These are phyloP conservation scores for Chaetoscypha palmicola DNA, from an alignment of 2,329 filamentous ascomycete species.

Conservation along the genomic window DNA sequence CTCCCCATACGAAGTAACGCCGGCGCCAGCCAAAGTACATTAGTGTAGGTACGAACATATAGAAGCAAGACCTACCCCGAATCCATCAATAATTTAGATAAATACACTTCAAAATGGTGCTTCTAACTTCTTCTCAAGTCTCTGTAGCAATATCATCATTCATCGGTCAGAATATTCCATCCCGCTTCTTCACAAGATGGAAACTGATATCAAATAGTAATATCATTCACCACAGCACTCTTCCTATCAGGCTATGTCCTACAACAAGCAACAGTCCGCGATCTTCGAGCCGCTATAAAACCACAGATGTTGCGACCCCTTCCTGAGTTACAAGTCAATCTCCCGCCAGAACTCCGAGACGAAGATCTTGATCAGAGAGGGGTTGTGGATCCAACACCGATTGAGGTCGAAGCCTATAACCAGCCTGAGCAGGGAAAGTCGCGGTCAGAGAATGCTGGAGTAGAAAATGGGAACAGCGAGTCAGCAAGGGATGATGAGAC, in stretches of 20 bases:
- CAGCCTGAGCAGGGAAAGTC: not conserved
- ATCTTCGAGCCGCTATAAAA: conserved; percentile 64
- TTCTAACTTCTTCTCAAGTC: conserved; percentile 65
- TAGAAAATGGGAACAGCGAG: not conserved
- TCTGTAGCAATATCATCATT: conserved; percentile 57
- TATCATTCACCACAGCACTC: conserved; percentile 71
- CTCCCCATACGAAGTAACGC: too few relatives aligned
- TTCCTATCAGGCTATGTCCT: conserved; percentile 84
- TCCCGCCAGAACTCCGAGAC: conserved; percentile 17
- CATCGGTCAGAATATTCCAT: conserved; percentile 45
- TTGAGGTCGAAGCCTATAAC: conserved; percentile 9
- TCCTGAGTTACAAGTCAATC: conserved; percentile 15
- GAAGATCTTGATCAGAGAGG: conserved; percentile 15
- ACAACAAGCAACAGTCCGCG: conserved; percentile 77
- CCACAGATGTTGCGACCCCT: conserved; percentile 20
- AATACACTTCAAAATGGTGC: conserved; percentile 24
- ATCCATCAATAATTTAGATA: too few relatives aligned
- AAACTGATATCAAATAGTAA: conserved; percentile 54
- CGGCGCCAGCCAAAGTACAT: too few relatives aligned
- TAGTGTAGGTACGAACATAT: too few relatives aligned
- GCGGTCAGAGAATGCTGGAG: not conserved
- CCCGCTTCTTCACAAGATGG: conserved; percentile 12
- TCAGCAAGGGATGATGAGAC: not conserved
- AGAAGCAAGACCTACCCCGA: too few relatives aligned
- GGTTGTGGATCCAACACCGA: conserved; percentile 4